These are phyloP conservation scores for Ceratocystiopsis sp. DNA, from an alignment of 2,329 filamentous ascomycete genomes.

Conservation along the genomic window DNA sequence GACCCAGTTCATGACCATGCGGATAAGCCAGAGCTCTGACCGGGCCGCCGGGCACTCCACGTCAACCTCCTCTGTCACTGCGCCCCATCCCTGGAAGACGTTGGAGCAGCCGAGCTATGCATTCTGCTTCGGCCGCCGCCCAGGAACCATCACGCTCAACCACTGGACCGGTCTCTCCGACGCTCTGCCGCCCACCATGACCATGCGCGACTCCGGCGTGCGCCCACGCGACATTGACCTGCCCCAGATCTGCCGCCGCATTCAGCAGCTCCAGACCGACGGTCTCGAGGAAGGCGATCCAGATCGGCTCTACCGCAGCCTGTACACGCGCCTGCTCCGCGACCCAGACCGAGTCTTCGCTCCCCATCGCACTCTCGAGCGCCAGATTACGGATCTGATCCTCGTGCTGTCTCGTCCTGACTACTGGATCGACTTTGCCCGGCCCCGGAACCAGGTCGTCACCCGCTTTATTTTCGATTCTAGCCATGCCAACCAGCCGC, in stretches of 20 bases:
- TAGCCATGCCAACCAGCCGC: conserved; percentile 33
- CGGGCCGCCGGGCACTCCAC: background rate
- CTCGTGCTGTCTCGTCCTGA: conserved; percentile 48
- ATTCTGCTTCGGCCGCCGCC: conserved; percentile 46
- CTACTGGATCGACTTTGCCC: conserved; percentile 55
- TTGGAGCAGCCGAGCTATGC: conserved; percentile 58
- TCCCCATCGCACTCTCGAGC: conserved; percentile 47
- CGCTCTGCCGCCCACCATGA: conserved; percentile 34
- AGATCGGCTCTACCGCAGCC: conserved; percentile 39
- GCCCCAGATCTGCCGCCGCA: conserved; percentile 36
- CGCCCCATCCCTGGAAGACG: conserved; percentile 46
- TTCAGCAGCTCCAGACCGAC: conserved; percentile 35
- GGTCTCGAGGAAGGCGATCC: conserved; percentile 40
- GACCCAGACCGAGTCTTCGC: conserved; percentile 46
- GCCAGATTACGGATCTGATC: conserved; percentile 57
- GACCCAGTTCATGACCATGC: conserved; percentile 40
- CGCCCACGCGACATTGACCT: conserved; percentile 45
- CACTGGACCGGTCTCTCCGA: conserved; percentile 48
- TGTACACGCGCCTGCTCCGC: conserved; percentile 52
- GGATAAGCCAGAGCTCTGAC: conserved; percentile 17
- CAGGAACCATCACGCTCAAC: conserved; percentile 57
- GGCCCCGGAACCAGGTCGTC: conserved; percentile 52
- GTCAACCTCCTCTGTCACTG: conserved; percentile 18
- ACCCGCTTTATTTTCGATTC: conserved; percentile 55
- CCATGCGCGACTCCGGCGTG: conserved; percentile 39